Conservation (phyloP, 2,329 filamentous ascomycete species). For the Ceratocystis alfenasii region DNA sequence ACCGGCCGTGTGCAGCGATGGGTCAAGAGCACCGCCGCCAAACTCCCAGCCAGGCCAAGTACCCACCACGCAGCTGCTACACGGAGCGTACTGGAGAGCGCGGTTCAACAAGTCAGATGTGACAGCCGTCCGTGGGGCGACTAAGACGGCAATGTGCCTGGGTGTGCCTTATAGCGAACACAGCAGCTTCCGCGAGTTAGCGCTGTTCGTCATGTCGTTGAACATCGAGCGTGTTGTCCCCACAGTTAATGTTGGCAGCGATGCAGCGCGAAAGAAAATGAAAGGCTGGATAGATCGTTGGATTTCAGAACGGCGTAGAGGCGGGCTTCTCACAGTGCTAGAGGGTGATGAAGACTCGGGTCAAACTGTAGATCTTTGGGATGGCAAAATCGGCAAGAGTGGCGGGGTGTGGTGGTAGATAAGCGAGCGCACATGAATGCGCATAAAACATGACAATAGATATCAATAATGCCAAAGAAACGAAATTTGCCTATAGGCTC, state of each 20-base stretch:
- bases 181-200: slow-evolving; percentile 85
- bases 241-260: slow-evolving; percentile 71
- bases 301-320: slow-evolving; percentile 45
- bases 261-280: slow-evolving; percentile 46
- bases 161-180: slow-evolving; percentile 95
- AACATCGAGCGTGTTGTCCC: slow-evolving; percentile 83
- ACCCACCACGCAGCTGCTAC: slow-evolving; percentile 40
- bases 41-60: slow-evolving; percentile 39
- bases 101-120: slow-evolving; percentile 61
- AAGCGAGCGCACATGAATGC: slow-evolving; percentile 17
- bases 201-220: slow-evolving; percentile 81
- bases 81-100: slow-evolving; percentile 59
- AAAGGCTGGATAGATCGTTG: slow-evolving; percentile 54
- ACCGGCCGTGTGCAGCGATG: slow-evolving; percentile 32
- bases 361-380: slow-evolving; percentile 29
- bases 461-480: background rate
- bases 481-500: background rate
- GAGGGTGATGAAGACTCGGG: slow-evolving; percentile 31
- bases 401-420: slow-evolving; percentile 33
- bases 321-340: slow-evolving; percentile 39
- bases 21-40: slow-evolving; percentile 11
- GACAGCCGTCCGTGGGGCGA: slow-evolving; percentile 70
- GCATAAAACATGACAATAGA: background rate
- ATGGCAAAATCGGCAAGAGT: slow-evolving; percentile 32
- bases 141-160: slow-evolving; percentile 71